Percentiles rank a stretch among this genome's conserved stretches.
phyloP scores from a whole-genome alignment of 2,329 filamentous ascomycete species.

The Nannizziopsis barbatae region DNA sequence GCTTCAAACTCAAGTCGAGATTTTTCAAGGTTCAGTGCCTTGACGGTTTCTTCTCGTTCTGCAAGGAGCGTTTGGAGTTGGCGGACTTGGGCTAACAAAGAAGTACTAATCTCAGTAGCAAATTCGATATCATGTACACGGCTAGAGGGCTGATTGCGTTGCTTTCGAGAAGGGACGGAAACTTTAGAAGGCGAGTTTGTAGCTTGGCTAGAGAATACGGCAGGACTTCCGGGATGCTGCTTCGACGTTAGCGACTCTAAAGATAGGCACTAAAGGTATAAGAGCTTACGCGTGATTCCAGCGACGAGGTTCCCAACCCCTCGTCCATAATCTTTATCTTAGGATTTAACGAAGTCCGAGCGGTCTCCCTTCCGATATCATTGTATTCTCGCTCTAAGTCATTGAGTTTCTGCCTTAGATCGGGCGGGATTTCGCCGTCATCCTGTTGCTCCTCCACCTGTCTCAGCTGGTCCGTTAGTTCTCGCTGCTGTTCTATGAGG shows the following conservation, averaged over 20 bases:
- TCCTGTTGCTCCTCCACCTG: slow-evolving; percentile 70
- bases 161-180: slow-evolving; percentile 71
- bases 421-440: slow-evolving; percentile 68
- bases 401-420: slow-evolving; percentile 68
- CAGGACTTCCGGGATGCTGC: slow-evolving; percentile 56
- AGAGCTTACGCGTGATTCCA: slow-evolving; percentile 37
- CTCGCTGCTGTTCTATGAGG: slow-evolving; percentile 73
- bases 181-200: slow-evolving; percentile 82
- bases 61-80: slow-evolving; percentile 74
- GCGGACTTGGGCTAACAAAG: slow-evolving; percentile 83
- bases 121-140: slow-evolving; percentile 94
- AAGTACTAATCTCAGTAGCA: slow-evolving; percentile 95
- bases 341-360: slow-evolving; percentile 75
- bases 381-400: slow-evolving; percentile 94
- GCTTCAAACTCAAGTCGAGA: slow-evolving; percentile 71
- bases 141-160: slow-evolving; percentile 79
- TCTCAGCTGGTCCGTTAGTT: slow-evolving; percentile 67
- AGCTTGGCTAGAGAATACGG: slow-evolving; percentile 73
- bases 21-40: slow-evolving; percentile 61
- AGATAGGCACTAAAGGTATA: neutral
- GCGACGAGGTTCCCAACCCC: slow-evolving; percentile 32
- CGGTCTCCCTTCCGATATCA: slow-evolving; percentile 80
- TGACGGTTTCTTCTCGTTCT: slow-evolving; percentile 79
- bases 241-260: neutral
- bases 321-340: slow-evolving; percentile 62